Evolutionary conservation across 2,329 filamentous ascomycete species (phyloP).

Genomic region (Stachybotrys echinatus): DNA sequence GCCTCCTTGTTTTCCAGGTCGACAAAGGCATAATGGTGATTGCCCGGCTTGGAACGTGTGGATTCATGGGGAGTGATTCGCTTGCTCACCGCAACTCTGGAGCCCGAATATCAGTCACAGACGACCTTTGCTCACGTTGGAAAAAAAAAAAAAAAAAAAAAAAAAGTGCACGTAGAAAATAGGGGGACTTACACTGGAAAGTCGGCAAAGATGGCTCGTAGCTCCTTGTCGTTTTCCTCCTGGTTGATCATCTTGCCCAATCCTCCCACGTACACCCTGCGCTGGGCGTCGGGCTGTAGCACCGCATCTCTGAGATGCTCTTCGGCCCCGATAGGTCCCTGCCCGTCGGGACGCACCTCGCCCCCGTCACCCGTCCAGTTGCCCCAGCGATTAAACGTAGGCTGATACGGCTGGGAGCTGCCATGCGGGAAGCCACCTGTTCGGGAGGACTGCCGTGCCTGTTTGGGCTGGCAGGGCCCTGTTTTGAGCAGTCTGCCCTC

Average conservation of each 20-base stretch:
- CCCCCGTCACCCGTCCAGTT: conserved; percentile 29
- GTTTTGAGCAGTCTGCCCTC: no score
- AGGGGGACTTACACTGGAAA: conserved; percentile 33
- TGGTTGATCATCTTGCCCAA: conserved; percentile 44
- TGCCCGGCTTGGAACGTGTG: no score
- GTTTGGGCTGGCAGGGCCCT: no score
- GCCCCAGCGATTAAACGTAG: conserved; percentile 36
- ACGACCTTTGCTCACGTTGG: no score
- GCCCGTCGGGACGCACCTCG: conserved; percentile 8
- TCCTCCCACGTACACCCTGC: conserved; percentile 46
- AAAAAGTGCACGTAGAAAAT: background rate
- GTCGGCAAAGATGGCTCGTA: conserved; percentile 39
- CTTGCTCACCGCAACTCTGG: no score
- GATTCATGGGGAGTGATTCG: no score
- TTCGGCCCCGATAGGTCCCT: conserved; percentile 20
- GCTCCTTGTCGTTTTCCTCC: conserved; percentile 37
- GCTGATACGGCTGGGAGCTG: conserved; percentile 49
- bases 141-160: no score
- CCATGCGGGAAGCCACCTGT: no score
- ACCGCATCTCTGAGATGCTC: conserved; percentile 24
- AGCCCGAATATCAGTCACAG: no score
- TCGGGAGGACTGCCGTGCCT: no score
- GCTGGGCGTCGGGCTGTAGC: conserved; percentile 22
- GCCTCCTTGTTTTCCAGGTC: no score
- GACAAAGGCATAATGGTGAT: no score